phyloP scores from a whole-genome alignment of 331 rosid genomes.

The Pyracantha coccinea region DNA sequence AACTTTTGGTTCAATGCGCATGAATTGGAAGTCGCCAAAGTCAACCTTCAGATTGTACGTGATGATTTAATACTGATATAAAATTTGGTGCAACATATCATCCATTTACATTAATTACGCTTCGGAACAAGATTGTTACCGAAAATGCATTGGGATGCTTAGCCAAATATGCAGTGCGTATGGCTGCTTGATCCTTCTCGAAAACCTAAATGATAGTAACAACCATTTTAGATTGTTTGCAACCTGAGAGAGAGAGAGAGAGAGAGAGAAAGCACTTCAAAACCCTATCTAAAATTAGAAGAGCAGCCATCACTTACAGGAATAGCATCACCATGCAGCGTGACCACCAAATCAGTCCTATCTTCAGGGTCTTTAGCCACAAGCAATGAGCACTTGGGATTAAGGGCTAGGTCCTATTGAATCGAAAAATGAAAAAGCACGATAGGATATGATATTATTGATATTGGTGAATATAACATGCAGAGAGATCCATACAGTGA shows the following conservation, averaged over 20 bases:
- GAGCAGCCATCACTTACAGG: conserved; percentile 46
- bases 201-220: conserved; percentile 42
- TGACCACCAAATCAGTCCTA: conserved; percentile 81
- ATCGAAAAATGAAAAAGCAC: neutral
- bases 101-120: neutral
- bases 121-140: conserved; percentile 44
- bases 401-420: conserved; percentile 59
- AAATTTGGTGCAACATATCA: neutral
- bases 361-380: conserved; percentile 88
- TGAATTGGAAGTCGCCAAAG: conserved; percentile 88
- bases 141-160: conserved; percentile 87
- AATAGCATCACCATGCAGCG: conserved; percentile 78
- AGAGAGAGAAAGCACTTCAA: neutral
- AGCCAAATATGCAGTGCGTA: conserved; percentile 75
- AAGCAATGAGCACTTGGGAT: conserved; percentile 82
- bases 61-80: neutral
- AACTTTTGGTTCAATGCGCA: conserved; percentile 75
- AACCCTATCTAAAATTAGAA: neutral
- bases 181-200: conserved; percentile 51
- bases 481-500: neutral
- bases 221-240: neutral
- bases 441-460: neutral
- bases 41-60: conserved; percentile 65
- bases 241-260: neutral
- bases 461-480: neutral